Evolutionary conservation across 495 filamentous ascomycete genomes (phyloP), one percentile per base, ranked within the genome.

Genomic region (Penicillium alfredii): DNA sequence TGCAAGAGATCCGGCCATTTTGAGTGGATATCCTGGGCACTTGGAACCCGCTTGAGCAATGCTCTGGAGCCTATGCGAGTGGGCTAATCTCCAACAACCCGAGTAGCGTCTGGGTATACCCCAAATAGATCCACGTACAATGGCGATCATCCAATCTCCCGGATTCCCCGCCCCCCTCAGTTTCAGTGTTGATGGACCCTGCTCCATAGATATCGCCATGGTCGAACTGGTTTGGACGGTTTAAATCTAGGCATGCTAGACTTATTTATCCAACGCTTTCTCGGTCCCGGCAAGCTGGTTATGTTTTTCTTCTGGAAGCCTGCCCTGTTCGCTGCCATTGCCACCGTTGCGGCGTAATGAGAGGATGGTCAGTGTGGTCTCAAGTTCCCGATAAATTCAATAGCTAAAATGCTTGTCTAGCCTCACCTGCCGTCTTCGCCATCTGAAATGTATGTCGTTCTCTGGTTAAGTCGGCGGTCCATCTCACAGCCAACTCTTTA

Each of bases 341-440:
- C 30, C 20, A 19, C 39, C 21, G 14, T 29, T 25, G 39, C 45
- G 58, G 47, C 61, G 61, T 68, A 41, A 68, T 65, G 63, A 68
- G 63, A 61, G 63, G 63, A 62, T 68, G 63, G 63, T 68, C 16
- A 59, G 61, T 63, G n/a, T 31, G 8, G 16, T 7, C 18, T 4
- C 18, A 18, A n/a, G 7, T 9, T 10, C 12, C 6, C 3, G 6
- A 22, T 16, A 3, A 5, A 0, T 25, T 6, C 27, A 14, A 11
- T 8, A 7, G 6, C 39, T 47, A 27, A 41, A 29, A 34, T 33
- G 33, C 11, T 11, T 35, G 38, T 27, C 15, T 41, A 68, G 63
- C 57, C 63, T 68, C 42, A 68, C 63, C 17, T 68, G 63, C 52
- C 63, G 63, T 51, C 48, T 64, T 53, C 63, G 63, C 58, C 63